Evolutionary conservation across 163 green algal species (phyloP).

Genomic region (Volvox carteri): DNA sequence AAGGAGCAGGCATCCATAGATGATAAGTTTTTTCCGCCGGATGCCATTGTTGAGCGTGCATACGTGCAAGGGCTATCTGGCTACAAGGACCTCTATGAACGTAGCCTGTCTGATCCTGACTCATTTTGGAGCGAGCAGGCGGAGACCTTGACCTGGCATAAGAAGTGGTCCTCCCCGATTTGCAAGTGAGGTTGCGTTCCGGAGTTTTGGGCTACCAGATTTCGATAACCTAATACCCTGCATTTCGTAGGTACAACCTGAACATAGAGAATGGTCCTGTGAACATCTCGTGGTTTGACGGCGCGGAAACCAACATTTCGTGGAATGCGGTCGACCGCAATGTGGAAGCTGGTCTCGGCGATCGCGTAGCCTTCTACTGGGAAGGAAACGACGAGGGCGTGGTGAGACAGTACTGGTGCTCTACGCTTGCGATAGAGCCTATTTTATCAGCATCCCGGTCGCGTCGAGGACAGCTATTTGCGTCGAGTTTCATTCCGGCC

Average conservation of each 20-base stretch:
- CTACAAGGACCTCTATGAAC: conserved; percentile 84
- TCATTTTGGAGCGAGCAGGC: conserved; percentile 85
- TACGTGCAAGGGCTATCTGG: conserved; percentile 3
- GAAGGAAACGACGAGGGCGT: conserved; percentile 86
- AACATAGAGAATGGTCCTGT: conserved; percentile 82
- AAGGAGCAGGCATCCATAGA: no score
- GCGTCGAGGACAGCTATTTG: no score
- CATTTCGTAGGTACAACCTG: conserved; percentile 84
- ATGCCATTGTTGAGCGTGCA: background rate
- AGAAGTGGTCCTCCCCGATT: conserved; percentile 36
- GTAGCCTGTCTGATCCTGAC: conserved; percentile 81
- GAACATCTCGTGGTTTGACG: conserved; percentile 88
- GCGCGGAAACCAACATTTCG: conserved; percentile 91
- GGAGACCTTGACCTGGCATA: conserved; percentile 78
- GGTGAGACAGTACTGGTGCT: conserved; percentile 47
- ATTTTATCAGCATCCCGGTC: no score
- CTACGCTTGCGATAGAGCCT: no score
- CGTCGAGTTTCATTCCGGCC: no score
- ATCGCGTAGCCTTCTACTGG: conserved; percentile 85
- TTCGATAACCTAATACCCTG: no score
- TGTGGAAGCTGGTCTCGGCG: conserved; percentile 79
- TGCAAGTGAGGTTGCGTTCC: conserved; percentile 16
- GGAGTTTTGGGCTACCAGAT: no score
- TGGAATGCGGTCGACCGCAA: conserved; percentile 91
- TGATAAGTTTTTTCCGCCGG: conserved; percentile 16